Base-by-base conservation (phyloP, 352 stramenopile species). In the Pythium phragmiticola region DNA sequence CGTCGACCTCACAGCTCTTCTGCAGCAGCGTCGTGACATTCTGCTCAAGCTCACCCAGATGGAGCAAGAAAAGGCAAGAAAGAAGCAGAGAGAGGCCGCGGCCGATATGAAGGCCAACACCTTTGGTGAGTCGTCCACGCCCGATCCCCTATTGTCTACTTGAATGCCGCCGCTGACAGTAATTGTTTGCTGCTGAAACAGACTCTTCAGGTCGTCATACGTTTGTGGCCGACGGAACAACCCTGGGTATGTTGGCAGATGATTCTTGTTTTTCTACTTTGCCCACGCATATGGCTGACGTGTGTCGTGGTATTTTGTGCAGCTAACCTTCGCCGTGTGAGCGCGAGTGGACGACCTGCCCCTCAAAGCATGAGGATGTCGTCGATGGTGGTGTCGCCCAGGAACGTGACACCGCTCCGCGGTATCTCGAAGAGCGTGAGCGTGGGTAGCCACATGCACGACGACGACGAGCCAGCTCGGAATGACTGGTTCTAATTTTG, bases 371-470 rank as follows among this genome's bases (percentile, higher is more conserved):
- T 76, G 23, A 74, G 87, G 28, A 61, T 90, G 47, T 76, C 70
- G 33, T 87, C 83, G 12, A 68, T 88, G 37, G 74, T 72, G 14
- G 63, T 92, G 42, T 88, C 80, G 13, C 82, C 77, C 34, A 70
- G 45, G 65, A 75, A 33, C 41, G 56, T 66, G 30, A 66, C 56
- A n/a, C 82, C 76, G 16, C 55, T 73, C 6, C 76, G 76, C 53
- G 65, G 77, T 7, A 76, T 87, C 59, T 90, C 82, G 45, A 93
- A 93, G 76, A 93, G 84, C 60, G 75, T 93, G 46, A 93, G 78
- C 55, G 67, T 87, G 41, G 74, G 51, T 33, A 75, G 76, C 13
- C 74, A 65, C 45, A 54, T 88, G 43, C 71, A 84, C 63, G 78
- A 88, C 63, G 78, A 88, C 42, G 81, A 89, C 39, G 80, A 90